phyloP scores from a whole-genome alignment of 1,284 basidiomycete genomes.

The Boletus sp. region DNA sequence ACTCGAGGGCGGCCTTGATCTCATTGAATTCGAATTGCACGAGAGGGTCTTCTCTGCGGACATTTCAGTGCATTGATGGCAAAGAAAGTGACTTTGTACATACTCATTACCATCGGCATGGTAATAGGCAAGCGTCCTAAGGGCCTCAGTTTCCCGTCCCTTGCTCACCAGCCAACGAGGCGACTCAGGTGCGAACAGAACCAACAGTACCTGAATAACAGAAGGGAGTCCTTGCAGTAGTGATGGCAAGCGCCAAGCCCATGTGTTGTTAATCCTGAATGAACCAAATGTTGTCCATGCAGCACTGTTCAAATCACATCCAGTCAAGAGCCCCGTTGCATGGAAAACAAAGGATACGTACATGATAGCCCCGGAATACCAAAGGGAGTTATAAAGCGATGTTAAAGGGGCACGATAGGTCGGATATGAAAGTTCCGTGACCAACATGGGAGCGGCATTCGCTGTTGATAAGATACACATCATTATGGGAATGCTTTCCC shows the following conservation, averaged over 20 bases:
- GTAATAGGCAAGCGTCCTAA: slow-evolving; percentile 71
- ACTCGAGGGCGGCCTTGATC: slow-evolving; percentile 74
- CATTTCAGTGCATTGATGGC: slow-evolving; percentile 45
- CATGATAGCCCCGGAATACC: slow-evolving; percentile 79
- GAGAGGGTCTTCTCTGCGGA: slow-evolving; percentile 68
- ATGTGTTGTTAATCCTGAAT: slow-evolving; percentile 63
- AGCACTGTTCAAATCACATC: slow-evolving; percentile 42
- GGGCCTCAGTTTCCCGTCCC: slow-evolving; percentile 63
- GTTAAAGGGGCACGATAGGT: slow-evolving; percentile 74
- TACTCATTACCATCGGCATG: slow-evolving; percentile 71
- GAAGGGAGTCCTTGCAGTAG: slow-evolving; percentile 68
- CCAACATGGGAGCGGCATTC: slow-evolving; percentile 73
- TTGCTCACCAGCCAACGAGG: slow-evolving; percentile 73
- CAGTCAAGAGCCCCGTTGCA: neutral
- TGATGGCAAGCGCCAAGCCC: slow-evolving; percentile 80
- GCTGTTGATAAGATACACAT: slow-evolving; percentile 35
- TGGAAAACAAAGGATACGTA: slow-evolving; percentile 35
- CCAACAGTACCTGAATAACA: slow-evolving; percentile 61
- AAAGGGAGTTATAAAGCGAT: slow-evolving; percentile 76
- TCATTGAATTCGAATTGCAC: slow-evolving; percentile 78
- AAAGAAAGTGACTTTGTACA: slow-evolving; percentile 35
- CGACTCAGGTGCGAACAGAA: slow-evolving; percentile 71
- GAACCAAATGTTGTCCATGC: slow-evolving; percentile 81
- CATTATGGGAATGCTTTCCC: neutral
- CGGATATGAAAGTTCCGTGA: slow-evolving; percentile 80